Conservation (phyloP, 2,329 filamentous ascomycete species). For the Colletotrichum godetiae region DNA sequence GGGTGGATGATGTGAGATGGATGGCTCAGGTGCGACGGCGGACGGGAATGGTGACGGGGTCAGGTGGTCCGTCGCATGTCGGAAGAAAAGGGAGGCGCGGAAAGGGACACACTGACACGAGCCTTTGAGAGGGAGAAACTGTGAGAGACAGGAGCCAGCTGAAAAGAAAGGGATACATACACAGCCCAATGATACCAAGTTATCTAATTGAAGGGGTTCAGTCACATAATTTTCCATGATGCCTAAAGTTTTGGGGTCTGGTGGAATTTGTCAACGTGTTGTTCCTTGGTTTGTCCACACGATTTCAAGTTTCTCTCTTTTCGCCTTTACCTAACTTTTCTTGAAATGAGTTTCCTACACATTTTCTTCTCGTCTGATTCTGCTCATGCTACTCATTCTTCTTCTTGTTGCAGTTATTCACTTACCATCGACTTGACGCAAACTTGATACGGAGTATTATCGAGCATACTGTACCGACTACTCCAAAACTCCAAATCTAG, state of each 20-base stretch:
- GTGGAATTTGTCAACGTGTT: background rate
- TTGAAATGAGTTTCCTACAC: background rate
- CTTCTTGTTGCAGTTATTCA: background rate
- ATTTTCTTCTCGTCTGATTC: background rate
- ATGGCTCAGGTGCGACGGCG: background rate
- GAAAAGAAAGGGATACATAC: too few species aligned
- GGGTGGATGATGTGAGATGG: background rate
- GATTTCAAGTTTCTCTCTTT: too few species aligned
- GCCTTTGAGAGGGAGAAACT: background rate
- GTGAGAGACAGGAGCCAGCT: too few species aligned
- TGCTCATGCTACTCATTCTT: too few species aligned
- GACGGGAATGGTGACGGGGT: constrained; percentile 15
- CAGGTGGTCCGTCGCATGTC: constrained; percentile 8
- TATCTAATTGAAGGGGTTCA: background rate
- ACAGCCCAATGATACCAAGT: background rate
- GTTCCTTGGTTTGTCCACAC: background rate
- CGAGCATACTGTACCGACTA: background rate
- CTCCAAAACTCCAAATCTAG: background rate
- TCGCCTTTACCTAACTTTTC: background rate
- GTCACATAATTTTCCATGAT: background rate
- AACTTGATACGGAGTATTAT: background rate
- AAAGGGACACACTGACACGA: too few species aligned
- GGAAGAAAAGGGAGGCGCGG: background rate
- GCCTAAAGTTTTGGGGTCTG: background rate
- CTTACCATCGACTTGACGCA: background rate